Evolutionary conservation across 306 rosid genomes (phyloP), one percentile per base, ranked within the genome.

Genomic region (Lupinus albus): DNA sequence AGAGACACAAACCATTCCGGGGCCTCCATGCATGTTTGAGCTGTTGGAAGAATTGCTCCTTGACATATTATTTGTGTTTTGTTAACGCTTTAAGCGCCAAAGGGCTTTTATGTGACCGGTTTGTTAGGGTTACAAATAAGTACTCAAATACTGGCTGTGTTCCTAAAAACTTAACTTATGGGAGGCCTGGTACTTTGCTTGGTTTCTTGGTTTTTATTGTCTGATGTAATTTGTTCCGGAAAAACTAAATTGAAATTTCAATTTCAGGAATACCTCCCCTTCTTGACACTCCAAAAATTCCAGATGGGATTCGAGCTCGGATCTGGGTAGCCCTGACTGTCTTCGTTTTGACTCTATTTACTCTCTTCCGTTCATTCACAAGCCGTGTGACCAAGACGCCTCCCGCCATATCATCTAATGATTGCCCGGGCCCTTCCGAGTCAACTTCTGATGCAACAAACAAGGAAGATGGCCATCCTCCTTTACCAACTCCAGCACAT

Each of bases 261-360:
- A 63, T 68, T 69, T 64, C 84, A 93, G 99, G 96, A 70, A 72
- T 74, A 18, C 73, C 78, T 73, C 74, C 88, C 53, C 70, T 68
- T 48, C 72, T 73, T 16, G 46, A 73, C 20, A 18, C 83, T 25
- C 77, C 77, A 25, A 82, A 71, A 66, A 6, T 70, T 41, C 77
- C 91, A 0, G 86, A 80, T 73, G 85, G 84, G 56, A 69, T 90
- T 48, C 70, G 0, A 51, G 81, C 82, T 80, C 85, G 78, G 77
- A 62, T 85, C 62, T 55, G 86, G 76, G 77, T 83, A 16, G 85
- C 82, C 14, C 72, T 90, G 63, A 76, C 88, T 77, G 84, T 87
- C 51, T 83, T 93, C 85, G 82, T 87, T 61, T 39, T 86, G 76
- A 83, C 86, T 57, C 71, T 86, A 42, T 56, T 79, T 30, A 76